phyloP scores from a whole-genome alignment of 2,329 filamentous ascomycete species.

The Arthrobotrys sinensis region DNA sequence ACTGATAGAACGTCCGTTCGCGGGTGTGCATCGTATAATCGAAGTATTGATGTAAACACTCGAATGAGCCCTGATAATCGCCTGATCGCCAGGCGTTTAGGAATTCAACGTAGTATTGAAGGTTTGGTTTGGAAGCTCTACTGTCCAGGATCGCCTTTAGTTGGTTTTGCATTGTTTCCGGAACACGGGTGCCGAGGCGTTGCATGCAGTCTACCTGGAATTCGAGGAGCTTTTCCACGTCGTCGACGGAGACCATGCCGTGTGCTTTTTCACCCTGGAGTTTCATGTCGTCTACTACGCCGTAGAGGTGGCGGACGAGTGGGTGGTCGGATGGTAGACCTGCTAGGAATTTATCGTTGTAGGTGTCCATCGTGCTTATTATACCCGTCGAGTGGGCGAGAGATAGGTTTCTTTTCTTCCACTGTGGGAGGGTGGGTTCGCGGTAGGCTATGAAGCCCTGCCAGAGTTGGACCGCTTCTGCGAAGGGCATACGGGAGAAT shows the following conservation, averaged over 20 bases:
- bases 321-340: constrained; percentile 61
- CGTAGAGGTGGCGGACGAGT: constrained; percentile 72
- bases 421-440: constrained; percentile 78
- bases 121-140: constrained; percentile 65
- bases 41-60: constrained; percentile 93
- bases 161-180: constrained; percentile 79
- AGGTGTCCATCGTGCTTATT: constrained; percentile 20
- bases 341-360: constrained; percentile 55
- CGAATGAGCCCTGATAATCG: constrained; percentile 90
- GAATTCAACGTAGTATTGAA: constrained; percentile 73
- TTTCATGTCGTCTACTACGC: constrained; percentile 67
- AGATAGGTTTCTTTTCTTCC: constrained; percentile 72
- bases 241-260: constrained; percentile 78
- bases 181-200: constrained; percentile 83
- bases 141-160: constrained; percentile 79
- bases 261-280: constrained; percentile 66
- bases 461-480: constrained; percentile 85
- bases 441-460: constrained; percentile 85
- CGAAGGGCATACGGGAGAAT: constrained; percentile 83
- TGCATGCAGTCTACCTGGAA: constrained; percentile 92
- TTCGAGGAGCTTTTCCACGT: constrained; percentile 84
- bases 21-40: constrained; percentile 93
- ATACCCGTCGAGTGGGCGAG: constrained; percentile 34
- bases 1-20: constrained; percentile 91
- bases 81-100: constrained; percentile 93